Percentiles rank a stretch among this genome's conserved stretches.
phyloP scores from a whole-genome alignment of 768 basidiomycete species.

The Boletus pseudopeckii region DNA sequence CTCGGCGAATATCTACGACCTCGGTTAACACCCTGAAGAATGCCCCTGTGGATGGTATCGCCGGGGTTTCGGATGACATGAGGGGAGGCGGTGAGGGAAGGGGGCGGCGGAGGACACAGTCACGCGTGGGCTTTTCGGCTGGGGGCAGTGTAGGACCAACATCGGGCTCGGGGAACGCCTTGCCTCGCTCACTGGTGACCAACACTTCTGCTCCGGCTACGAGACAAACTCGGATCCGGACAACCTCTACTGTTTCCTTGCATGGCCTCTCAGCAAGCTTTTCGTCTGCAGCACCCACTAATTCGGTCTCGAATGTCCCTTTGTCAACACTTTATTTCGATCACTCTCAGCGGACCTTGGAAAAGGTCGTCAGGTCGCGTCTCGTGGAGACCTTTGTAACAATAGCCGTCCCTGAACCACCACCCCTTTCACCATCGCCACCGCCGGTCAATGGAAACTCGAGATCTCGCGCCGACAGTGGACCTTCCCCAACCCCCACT shows the following conservation, averaged over 20 bases:
- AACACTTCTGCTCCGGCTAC: constrained; percentile 29
- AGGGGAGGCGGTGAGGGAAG: constrained; percentile 29
- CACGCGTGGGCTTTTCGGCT: constrained; percentile 41
- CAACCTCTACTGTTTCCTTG: constrained; percentile 54
- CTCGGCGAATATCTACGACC: constrained; percentile 57
- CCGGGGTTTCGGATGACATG: constrained; percentile 23
- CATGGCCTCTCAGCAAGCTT: constrained; percentile 8
- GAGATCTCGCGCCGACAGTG: constrained; percentile 27
- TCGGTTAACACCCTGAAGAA: constrained; percentile 51
- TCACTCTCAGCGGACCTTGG: constrained; percentile 65
- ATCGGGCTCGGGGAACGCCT: constrained; percentile 7
- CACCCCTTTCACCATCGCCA: constrained; percentile 25
- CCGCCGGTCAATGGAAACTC: constrained; percentile 22
- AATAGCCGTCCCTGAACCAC: constrained; percentile 40
- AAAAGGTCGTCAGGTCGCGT: constrained; percentile 68
- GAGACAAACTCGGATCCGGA: constrained; percentile 42
- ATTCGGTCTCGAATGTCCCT: constrained; percentile 13
- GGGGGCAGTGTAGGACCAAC: constrained; percentile 13
- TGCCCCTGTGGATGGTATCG: constrained; percentile 44
- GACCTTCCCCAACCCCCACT: constrained; percentile 13
- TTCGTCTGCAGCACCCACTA: constrained; percentile 1
- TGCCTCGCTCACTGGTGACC: constrained; percentile 18
- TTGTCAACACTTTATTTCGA: constrained; percentile 44
- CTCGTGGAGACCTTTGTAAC: constrained; percentile 77
- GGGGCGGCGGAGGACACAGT: constrained; percentile 44